Percentiles rank a stretch among this genome's conserved stretches.
Conservation (phyloP, 2,329 filamentous ascomycete genomes). For the Saccharata proteae region DNA sequence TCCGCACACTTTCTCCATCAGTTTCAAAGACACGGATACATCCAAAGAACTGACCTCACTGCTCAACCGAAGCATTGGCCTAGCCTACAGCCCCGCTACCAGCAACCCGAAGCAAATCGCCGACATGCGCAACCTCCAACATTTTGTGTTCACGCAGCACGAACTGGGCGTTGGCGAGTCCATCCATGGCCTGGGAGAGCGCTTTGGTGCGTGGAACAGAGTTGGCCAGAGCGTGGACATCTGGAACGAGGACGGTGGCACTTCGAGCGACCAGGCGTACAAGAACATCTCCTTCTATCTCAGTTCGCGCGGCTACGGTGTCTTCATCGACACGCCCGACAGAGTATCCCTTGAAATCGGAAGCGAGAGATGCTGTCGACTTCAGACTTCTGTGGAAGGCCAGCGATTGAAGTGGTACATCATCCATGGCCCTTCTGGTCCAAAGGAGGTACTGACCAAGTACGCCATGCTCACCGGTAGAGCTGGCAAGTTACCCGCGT, state of each 20-base stretch:
- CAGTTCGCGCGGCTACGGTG: constrained; percentile 60
- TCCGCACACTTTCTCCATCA: constrained; percentile 42
- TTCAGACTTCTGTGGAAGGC: constrained; percentile 57
- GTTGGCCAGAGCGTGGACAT: constrained; percentile 58
- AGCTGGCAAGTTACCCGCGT: constrained; percentile 52
- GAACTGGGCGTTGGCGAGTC: constrained; percentile 45
- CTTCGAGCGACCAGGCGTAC: constrained; percentile 58
- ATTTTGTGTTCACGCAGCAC: constrained; percentile 35
- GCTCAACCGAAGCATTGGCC: constrained; percentile 42
- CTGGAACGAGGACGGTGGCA: constrained; percentile 51
- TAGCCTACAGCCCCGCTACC: constrained; percentile 44
- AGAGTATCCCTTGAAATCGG: constrained; percentile 62
- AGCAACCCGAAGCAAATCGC: constrained; percentile 41
- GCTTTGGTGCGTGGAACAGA: constrained; percentile 67
- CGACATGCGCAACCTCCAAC: constrained; percentile 33
- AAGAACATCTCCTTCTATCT: constrained; percentile 62
- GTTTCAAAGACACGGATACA: constrained; percentile 40
- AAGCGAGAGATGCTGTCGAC: constrained; percentile 57
- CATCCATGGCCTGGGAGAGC: constrained; percentile 62
- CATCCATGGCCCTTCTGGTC: constrained; percentile 53
- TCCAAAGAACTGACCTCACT: constrained; percentile 43
- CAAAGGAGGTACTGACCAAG: constrained; percentile 57
- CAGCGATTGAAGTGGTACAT: constrained; percentile 63
- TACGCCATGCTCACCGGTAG: constrained; percentile 58
- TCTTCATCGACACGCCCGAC: constrained; percentile 62